Base-by-base conservation (phyloP, 495 filamentous ascomycete genomes). In the Xylaria curta region DNA sequence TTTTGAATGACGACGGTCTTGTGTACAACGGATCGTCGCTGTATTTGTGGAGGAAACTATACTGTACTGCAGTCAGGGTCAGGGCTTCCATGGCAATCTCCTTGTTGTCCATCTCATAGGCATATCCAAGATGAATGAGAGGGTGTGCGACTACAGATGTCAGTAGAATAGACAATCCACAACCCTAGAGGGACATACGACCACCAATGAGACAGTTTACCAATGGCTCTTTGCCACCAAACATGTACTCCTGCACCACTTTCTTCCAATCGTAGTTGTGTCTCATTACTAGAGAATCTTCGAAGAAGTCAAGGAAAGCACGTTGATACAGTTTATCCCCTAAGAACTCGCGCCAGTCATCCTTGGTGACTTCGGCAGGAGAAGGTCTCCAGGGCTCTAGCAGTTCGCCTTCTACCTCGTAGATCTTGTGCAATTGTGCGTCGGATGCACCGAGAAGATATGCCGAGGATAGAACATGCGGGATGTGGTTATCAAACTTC, bases 271-370 rank as follows among this genome's bases (percentile, higher is more conserved):
- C 88, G 81, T 97, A 98, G 47, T 87, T 85, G 66, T 90, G 85
- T 38, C 87, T 86, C 75, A 89, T 81, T 7, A 91, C 93, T 54
- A 98, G 81, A 71, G 92, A 87, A 78, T 98, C 95, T 77, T 97
- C 95, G 76, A 96, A 98, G 75, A 94, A 97, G 78, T 98, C 93
- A 24, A 98, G 82, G 76, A 90, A 98, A 4, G 95, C 94, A 38
- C 97, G 86, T 78, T 99, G 92, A 78, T 97, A 97, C 83, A 85
- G 84, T 77, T 87, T 83, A 74, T 93, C 86, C 47, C 94, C 94
- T 24, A 98, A 78, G 79, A 88, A 94, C 68, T 94, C 90, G 75
- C 91, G 86, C 97, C 97, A 98, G 77, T 98, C 96, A 54, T 91
- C 86, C 69, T 88, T 82, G 24, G 89, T 87, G 56, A 99, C 88